Percentiles rank a stretch among this genome's conserved stretches.
Evolutionary conservation across 345 rosid species (phyloP).

Genomic region (Microcos paniculata): DNA sequence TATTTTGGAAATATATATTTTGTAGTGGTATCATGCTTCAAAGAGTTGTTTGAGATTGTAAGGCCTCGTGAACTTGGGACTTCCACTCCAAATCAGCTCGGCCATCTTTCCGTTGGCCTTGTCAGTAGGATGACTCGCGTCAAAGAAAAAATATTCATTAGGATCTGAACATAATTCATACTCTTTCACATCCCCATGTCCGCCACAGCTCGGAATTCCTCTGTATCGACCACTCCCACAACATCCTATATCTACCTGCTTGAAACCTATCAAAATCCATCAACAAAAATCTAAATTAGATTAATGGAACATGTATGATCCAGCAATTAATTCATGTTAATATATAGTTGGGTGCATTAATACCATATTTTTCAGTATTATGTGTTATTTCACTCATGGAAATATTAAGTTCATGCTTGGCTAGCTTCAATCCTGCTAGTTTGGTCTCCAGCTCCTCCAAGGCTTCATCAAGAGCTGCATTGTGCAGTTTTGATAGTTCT

Average conservation of each 20-base stretch:
- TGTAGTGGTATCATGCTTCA: constrained; percentile 5
- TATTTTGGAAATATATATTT: background rate
- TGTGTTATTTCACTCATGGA: constrained; percentile 38
- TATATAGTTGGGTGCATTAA: too few species aligned
- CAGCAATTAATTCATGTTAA: too few species aligned
- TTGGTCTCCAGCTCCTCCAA: constrained; percentile 39
- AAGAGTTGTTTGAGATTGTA: constrained; percentile 22
- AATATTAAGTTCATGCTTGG: constrained; percentile 50
- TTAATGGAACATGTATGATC: background rate
- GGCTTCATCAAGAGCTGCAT: constrained; percentile 46
- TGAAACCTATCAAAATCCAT: constrained; percentile 46
- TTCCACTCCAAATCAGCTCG: constrained; percentile 48
- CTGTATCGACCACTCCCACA: constrained; percentile 68
- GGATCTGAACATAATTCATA: constrained; percentile 65
- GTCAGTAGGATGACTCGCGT: constrained; percentile 66
- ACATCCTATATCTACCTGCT: constrained; percentile 61
- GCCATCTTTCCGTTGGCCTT: constrained; percentile 51
- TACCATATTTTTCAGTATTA: constrained; percentile 53
- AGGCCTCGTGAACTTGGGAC: constrained; percentile 38
- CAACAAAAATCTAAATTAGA: background rate
- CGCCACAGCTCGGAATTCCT: constrained; percentile 77
- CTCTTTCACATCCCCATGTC: constrained; percentile 48
- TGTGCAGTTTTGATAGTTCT: constrained; percentile 48
- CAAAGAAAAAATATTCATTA: constrained; percentile 62
- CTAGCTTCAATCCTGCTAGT: constrained; percentile 51